Evolutionary conservation across 2,329 filamentous ascomycete species (phyloP).

Genomic region (Mariannaea elegans): DNA sequence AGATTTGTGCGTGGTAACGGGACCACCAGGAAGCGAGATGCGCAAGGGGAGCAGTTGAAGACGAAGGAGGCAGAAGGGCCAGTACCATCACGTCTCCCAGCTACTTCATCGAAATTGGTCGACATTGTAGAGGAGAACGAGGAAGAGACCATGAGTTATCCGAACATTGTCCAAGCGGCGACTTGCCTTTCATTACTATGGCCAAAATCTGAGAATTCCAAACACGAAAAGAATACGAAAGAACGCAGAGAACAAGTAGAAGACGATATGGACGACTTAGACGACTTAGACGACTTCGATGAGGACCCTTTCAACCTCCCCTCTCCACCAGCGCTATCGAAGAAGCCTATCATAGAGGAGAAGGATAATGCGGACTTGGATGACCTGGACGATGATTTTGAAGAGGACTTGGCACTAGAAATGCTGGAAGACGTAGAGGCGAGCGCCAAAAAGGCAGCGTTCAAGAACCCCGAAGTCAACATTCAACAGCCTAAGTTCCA

Average conservation of each 20-base stretch:
- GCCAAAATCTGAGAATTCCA: too few species aligned
- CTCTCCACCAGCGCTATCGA: neutral
- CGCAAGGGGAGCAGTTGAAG: conserved; percentile 28
- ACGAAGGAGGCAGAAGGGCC: neutral
- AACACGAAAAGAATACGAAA: too few species aligned
- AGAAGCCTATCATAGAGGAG: neutral
- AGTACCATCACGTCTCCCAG: neutral
- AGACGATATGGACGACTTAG: neutral
- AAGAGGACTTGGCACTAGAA: conserved; percentile 39
- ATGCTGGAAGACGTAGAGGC: conserved; percentile 36
- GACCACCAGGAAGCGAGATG: conserved; percentile 42
- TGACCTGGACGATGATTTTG: conserved; percentile 38
- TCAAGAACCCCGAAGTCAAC: neutral
- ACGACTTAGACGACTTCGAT: neutral
- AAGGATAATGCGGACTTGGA: conserved; percentile 33
- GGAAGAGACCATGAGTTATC: too few species aligned
- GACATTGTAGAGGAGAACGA: conserved; percentile 23
- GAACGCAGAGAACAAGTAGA: neutral
- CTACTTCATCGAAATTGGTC: neutral
- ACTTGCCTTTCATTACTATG: neutral
- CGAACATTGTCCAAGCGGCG: too few species aligned
- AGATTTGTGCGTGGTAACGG: conserved; percentile 57
- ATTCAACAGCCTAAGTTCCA: neutral
- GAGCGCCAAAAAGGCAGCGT: conserved; percentile 11
- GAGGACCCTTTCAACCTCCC: neutral